Base-by-base conservation (phyloP, 2,329 filamentous ascomycete species). In the Colletotrichum euphorbiae region DNA sequence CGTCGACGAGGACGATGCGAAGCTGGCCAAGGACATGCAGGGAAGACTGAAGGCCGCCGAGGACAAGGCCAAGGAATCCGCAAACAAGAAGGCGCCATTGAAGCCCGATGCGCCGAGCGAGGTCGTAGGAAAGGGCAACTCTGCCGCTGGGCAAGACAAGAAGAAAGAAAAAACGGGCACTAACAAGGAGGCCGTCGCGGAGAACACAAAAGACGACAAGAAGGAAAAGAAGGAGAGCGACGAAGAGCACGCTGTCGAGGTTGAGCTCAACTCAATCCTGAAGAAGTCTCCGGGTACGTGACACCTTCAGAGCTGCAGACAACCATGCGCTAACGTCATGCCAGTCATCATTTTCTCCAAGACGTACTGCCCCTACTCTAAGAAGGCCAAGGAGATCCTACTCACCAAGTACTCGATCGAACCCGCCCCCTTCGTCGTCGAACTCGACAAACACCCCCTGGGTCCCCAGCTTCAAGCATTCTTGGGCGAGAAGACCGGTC, bases 271-370 rank as follows among this genome's bases (percentile, higher is more conserved):
- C 74, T 78, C 80, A 7, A 97, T 98, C 55, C 79, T 98, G 71
- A 96, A 94, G 82, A 91, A 90, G 75, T 90, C 93, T 3, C 94
- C 95, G 15, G 90, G 93, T 97, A 87, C 72, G 87, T 40, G 21
- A 17, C 7, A 28, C 12, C 19, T 3, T 8, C 21, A 52, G 28
- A 31, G n/a, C 36, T 24, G 21, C 60, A 15, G 15, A 63, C 46
- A 11, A 61, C 62, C 51, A 46, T 70, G 57, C 62, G 7, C 28
- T 61, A 31, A 62, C 54, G 43, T 38, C 74, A 24, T 9, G 12
- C 31, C 72, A 96, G 93, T 98, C 69, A 92, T 98, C 77, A 93
- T 99, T 74, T 98, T 98, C 82, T 97, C 94, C 71, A 98, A 99
- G 80, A 89, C 92, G 1, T 97, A 95, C 81, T 99, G 96, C 79